phyloP scores from a whole-genome alignment of 306 rosid genomes.

The Biancaea sappan region DNA sequence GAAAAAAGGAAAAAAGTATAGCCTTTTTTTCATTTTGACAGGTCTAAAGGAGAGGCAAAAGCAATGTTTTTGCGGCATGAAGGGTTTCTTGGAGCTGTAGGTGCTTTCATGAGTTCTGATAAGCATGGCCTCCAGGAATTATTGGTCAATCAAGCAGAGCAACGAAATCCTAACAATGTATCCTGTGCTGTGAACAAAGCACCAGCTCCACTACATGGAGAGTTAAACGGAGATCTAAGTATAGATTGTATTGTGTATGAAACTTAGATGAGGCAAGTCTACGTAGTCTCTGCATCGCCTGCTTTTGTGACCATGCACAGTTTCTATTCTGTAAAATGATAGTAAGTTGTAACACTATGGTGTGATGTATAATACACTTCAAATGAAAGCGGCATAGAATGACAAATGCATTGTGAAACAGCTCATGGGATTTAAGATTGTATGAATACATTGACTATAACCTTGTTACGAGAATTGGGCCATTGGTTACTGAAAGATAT shows the following conservation, averaged over 20 bases:
- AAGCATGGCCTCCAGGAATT: slow-evolving; percentile 64
- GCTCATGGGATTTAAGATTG: not conserved
- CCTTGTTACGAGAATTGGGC: not conserved
- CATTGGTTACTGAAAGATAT: not conserved
- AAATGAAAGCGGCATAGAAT: not conserved
- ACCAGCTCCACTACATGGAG: slow-evolving; percentile 43
- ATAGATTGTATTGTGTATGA: slow-evolving; percentile 73
- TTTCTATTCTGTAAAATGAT: slow-evolving; percentile 33
- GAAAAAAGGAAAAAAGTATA: not conserved
- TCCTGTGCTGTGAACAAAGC: slow-evolving; percentile 45
- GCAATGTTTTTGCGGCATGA: slow-evolving; percentile 94
- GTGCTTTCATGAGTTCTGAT: slow-evolving; percentile 78
- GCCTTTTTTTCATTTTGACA: slow-evolving; percentile 31
- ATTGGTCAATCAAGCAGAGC: slow-evolving; percentile 46
- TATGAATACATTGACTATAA: not conserved
- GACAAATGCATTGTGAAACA: slow-evolving; percentile 25
- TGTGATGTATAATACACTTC: slow-evolving; percentile 13
- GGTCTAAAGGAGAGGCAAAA: slow-evolving; percentile 95
- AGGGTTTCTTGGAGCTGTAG: slow-evolving; percentile 96
- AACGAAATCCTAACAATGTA: slow-evolving; percentile 45
- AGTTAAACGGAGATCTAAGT: slow-evolving; percentile 64
- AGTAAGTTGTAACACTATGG: not conserved
- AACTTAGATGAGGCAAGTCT: slow-evolving; percentile 51
- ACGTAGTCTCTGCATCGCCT: slow-evolving; percentile 37
- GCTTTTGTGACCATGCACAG: slow-evolving; percentile 29